These are phyloP conservation scores for Debaryomyces robertsiae DNA, from an alignment of 1,139 yeast species.

Conservation along the genomic window DNA sequence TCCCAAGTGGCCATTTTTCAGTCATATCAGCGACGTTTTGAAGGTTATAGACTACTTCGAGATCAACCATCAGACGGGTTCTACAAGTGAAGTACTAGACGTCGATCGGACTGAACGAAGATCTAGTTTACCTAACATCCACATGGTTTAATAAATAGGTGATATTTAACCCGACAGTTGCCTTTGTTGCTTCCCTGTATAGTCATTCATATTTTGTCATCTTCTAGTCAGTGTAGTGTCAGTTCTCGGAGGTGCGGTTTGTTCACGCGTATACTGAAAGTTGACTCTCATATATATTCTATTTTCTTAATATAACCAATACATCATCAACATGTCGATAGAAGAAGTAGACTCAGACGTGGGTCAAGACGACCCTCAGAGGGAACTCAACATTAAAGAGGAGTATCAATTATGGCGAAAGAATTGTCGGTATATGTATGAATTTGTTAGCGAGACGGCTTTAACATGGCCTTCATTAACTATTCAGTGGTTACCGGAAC, in stretches of 20 bases:
- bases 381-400: conserved; percentile 55
- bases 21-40: conserved; percentile 46
- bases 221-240: too few relatives aligned
- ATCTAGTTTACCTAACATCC: conserved; percentile 8
- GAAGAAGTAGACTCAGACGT: conserved; percentile 4
- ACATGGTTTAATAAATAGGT: not conserved
- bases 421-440: conserved; percentile 78
- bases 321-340: conserved; percentile 9
- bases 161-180: too few relatives aligned
- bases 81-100: conserved; percentile 6
- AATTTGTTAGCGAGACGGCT: conserved; percentile 77
- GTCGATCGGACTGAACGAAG: conserved; percentile 10
- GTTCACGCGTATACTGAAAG: not conserved
- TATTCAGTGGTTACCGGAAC: conserved; percentile 71
- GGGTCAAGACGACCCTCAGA: conserved; percentile 15
- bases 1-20: conserved; percentile 35
- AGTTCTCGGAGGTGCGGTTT: too few relatives aligned
- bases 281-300: not conserved
- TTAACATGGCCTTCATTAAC: conserved; percentile 81
- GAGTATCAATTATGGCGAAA: conserved; percentile 80
- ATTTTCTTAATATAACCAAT: not conserved
- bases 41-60: conserved; percentile 45
- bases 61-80: conserved; percentile 11
- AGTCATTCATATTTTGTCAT: too few relatives aligned
- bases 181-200: not conserved